Evolutionary conservation across 495 filamentous ascomycete species (phyloP).

Genomic region (Neurospora sp.): DNA sequence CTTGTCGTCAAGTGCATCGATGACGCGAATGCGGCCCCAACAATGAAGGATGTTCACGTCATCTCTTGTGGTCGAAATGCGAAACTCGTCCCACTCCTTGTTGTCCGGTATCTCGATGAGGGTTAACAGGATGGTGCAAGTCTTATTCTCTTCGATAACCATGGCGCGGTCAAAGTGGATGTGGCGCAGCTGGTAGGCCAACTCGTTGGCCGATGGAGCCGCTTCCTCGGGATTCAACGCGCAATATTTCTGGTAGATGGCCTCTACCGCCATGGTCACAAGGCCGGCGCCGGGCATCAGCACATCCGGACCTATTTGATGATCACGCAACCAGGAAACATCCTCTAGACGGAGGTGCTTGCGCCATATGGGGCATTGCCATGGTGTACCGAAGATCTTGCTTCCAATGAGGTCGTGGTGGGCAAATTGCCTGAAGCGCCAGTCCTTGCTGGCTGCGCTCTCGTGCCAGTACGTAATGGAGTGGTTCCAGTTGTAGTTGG

Average conservation of each 20-base stretch:
- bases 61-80: not conserved
- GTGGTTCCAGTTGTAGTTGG: conserved; percentile 19
- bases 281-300: conserved; percentile 10
- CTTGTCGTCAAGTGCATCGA: not conserved
- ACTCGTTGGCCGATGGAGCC: not conserved
- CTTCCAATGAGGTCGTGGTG: conserved; percentile 11
- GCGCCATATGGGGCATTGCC: conserved; percentile 28
- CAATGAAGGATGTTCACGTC: conserved; percentile 2
- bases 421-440: conserved; percentile 3
- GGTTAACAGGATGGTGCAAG: not conserved
- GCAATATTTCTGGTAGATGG: conserved; percentile 6
- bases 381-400: conserved; percentile 3
- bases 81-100: conserved; percentile 12
- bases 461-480: conserved; percentile 16
- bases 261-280: conserved; percentile 10
- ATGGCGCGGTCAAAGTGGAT: conserved; percentile 5
- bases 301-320: conserved; percentile 24
- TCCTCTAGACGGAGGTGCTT: conserved; percentile 30
- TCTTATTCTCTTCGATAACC: conserved; percentile 6
- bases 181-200: conserved; percentile 3
- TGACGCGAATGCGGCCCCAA: conserved; percentile 7
- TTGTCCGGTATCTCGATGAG: not conserved
- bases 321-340: conserved; percentile 27
- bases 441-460: conserved; percentile 8
- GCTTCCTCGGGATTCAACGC: not conserved